Base-by-base conservation (phyloP, 495 filamentous ascomycete genomes). In the Aspergillus egyptiacus region DNA sequence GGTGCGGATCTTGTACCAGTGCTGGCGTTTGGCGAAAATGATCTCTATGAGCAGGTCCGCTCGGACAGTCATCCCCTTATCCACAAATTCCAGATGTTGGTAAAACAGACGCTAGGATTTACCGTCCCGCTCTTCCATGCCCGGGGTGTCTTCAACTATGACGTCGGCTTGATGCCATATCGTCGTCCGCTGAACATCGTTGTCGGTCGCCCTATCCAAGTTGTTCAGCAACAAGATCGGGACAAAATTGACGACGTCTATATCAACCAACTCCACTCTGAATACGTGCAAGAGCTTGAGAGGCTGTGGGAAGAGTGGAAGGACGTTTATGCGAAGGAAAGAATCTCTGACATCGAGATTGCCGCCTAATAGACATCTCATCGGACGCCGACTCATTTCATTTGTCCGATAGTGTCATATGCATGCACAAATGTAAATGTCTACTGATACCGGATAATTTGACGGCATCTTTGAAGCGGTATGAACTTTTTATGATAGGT, bases 91-190 rank as follows among this genome's bases (percentile, higher is more conserved):
- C 93, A 98, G 66, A 79, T 93, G 71, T 66, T 83, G 10, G 71
- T 93, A 23, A 91, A 97, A 70, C 82, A 81, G 48, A 69, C 84
- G 1, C 73, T 93, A 65, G 93, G 93, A n/a, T 98, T 96, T 58
- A 97, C 93, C 0, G 74, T 97, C 3, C 93, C 93, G 2, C 68
- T 96, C 23, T 82, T 96, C 48, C 91, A 95, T 67, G 91, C 90
- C 2, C 64, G 89, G 13, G 93, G 93, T 1, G 84, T 97, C 7
- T 96, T 97, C 66, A 98, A 98, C 60, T 97, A 98, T 54, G 93
- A 98, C 63, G 87, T 96, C 1, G 93, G 93, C 0, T 61, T 97
- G 44, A 86, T 97, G 87, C 93, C 93, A 6, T 97, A 97, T 66
- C 79, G 94, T 27, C 71, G 82, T 28, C 84, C 89, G 13, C 55